Evolutionary conservation across 2,329 filamentous ascomycete species (phyloP).

Genomic region (Neonectria punicea): DNA sequence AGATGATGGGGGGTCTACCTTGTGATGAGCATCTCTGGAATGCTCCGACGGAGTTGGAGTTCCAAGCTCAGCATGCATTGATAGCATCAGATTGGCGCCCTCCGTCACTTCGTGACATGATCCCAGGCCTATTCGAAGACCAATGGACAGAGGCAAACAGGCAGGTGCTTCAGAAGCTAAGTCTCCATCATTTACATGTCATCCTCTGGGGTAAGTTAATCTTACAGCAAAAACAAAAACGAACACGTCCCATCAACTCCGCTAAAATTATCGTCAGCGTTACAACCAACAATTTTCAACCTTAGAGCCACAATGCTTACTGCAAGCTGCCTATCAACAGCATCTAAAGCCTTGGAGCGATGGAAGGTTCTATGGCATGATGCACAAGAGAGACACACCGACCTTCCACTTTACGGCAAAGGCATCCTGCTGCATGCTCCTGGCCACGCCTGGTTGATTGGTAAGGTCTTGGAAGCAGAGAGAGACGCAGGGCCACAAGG

Average conservation of each 20-base stretch:
- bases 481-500: background rate
- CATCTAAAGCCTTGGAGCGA: slow-evolving; percentile 17
- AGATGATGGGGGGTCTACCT: slow-evolving; percentile 28
- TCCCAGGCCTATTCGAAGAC: slow-evolving; percentile 15
- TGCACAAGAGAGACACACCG: background rate
- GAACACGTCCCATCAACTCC: background rate
- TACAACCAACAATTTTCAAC: slow-evolving; percentile 19
- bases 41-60: slow-evolving; percentile 11
- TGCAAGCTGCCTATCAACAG: background rate
- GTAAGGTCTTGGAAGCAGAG: slow-evolving; percentile 9
- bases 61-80: background rate
- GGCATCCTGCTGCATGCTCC: slow-evolving; percentile 17
- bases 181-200: slow-evolving; percentile 4
- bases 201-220: slow-evolving; percentile 7
- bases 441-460: slow-evolving; percentile 13
- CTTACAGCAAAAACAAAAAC: background rate
- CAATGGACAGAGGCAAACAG: slow-evolving; percentile 4
- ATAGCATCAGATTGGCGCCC: background rate
- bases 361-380: slow-evolving; percentile 24
- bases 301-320: slow-evolving; percentile 12
- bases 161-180: background rate
- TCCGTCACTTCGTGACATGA: background rate
- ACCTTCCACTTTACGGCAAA: background rate
- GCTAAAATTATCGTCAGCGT: slow-evolving; percentile 1
- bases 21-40: slow-evolving; percentile 26